Conservation (phyloP, 2,329 filamentous ascomycete species). For the Aspergillus eucalypticola region DNA sequence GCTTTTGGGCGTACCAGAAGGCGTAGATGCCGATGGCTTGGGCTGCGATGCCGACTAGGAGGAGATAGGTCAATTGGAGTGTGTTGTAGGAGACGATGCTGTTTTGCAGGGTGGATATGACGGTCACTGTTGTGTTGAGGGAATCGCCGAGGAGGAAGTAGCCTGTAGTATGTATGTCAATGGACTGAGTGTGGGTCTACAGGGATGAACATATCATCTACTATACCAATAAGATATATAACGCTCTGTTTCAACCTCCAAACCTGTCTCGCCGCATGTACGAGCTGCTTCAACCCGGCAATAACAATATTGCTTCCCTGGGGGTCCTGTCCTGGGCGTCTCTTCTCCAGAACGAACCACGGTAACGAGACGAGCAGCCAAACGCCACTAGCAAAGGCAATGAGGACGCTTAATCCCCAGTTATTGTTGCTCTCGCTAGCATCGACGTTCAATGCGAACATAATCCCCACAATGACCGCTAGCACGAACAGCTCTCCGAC, state of each 20-base stretch:
- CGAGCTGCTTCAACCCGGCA: slow-evolving; percentile 64
- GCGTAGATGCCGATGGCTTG: slow-evolving; percentile 61
- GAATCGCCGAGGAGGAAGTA: slow-evolving; percentile 71
- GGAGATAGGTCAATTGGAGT: slow-evolving; percentile 64
- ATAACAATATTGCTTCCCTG: slow-evolving; percentile 52
- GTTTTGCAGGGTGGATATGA: slow-evolving; percentile 67
- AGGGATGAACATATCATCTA: slow-evolving; percentile 3
- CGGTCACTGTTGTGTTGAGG: slow-evolving; percentile 69
- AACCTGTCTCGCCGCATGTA: slow-evolving; percentile 59
- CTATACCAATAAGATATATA: slow-evolving; percentile 61
- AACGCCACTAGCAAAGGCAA: slow-evolving; percentile 64
- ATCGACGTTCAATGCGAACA: slow-evolving; percentile 63
- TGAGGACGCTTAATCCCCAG: slow-evolving; percentile 65
- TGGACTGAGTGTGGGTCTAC: too few relatives aligned
- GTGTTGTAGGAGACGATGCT: slow-evolving; percentile 65
- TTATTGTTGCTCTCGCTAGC: slow-evolving; percentile 63
- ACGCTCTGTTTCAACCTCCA: slow-evolving; percentile 67
- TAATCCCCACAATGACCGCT: slow-evolving; percentile 64
- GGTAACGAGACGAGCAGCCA: slow-evolving; percentile 66
- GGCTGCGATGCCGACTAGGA: slow-evolving; percentile 65
- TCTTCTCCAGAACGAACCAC: slow-evolving; percentile 68
- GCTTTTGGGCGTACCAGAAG: slow-evolving; percentile 64
- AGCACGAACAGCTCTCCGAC: slow-evolving; percentile 63
- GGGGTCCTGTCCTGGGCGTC: slow-evolving; percentile 59
- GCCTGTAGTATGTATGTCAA: slow-evolving; percentile 50